Base-by-base conservation (phyloP, 306 rosid genomes). In the Ceratonia siliqua region DNA sequence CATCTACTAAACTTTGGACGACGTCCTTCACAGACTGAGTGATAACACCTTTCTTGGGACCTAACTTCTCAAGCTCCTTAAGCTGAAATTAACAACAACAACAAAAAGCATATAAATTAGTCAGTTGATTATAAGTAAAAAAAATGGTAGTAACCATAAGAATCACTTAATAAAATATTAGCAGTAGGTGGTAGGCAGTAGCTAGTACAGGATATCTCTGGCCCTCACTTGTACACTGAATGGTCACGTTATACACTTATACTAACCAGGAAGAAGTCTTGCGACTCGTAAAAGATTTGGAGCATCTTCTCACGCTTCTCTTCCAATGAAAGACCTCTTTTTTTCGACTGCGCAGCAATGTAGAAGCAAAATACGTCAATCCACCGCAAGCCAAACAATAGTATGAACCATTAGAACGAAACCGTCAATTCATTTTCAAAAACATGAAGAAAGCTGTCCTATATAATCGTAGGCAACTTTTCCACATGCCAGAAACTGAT, bases 261-360 rank as follows among this genome's bases (percentile, higher is more conserved):
- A 69, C 82, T 75, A 78, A 91, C 97, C 78, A 94, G 97, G 83
- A 27, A 94, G 76, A 94, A 94, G 55, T 84, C 96, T 78, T 94
- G 98, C 13, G 96, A 91, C 3, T 91, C 97, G 27, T 94, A 90
- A 72, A 94, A 94, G 68, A 94, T 88, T 75, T 91, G 96, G 76
- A 91, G 98, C 89, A 94, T 94, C 90, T 87, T 94, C 86, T 91
- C 97, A 7, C 98, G 97, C 91, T 94, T 94, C 88, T 94, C 98
- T 56, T 94, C 97, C 86, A 94, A 65, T 11, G 98, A 94, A 68
- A 94, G 93, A 15, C 98, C 98, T 76, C 97, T 85, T 85, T 88
- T 94, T 94, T 94, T 91, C 64, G 97, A 94, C 98, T 94, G 78
- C 48, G 70, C 15, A 77, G 39, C n/a, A 79, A 67, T 15, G 33